Evolutionary conservation across 139 green algal species (phyloP).

Genomic region (Pedinophyceae sp.): DNA sequence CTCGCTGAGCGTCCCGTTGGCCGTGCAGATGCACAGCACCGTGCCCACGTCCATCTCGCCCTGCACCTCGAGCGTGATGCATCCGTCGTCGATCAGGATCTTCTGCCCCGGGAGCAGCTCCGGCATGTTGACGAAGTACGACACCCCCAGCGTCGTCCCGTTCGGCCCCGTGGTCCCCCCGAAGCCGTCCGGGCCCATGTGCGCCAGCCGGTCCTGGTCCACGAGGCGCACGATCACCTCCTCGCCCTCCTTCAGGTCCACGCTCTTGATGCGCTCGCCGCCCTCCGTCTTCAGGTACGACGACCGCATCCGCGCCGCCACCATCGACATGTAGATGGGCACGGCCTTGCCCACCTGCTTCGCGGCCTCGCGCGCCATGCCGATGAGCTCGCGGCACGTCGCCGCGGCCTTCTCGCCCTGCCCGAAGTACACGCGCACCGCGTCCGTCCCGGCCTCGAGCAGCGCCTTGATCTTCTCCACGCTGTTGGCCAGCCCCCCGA

Average conservation of each 20-base stretch:
- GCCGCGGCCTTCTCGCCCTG: constrained; percentile 21
- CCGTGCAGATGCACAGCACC: background rate
- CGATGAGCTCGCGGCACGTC: constrained; percentile 9
- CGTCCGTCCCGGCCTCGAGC: constrained; percentile 36
- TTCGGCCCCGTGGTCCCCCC: background rate
- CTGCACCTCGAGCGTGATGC: background rate
- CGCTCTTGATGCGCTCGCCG: background rate
- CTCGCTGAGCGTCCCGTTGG: background rate
- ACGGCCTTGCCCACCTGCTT: constrained; percentile 31
- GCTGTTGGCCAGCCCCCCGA: constrained; percentile 25
- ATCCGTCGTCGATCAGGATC: background rate
- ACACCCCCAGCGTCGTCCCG: background rate
- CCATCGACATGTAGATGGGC: constrained; percentile 48
- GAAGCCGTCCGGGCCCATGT: background rate
- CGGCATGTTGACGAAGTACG: no score
- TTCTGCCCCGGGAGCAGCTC: no score
- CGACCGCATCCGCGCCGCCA: constrained; percentile 4
- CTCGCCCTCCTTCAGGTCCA: background rate
- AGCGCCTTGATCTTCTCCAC: constrained; percentile 23
- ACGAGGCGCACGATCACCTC: constrained; percentile 1
- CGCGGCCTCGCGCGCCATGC: constrained; percentile 18
- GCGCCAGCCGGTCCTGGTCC: background rate
- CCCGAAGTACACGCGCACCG: constrained; percentile 49
- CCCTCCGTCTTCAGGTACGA: background rate
- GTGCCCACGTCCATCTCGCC: background rate